These are phyloP conservation scores for Penicillium verrucosum DNA, from an alignment of 2,329 filamentous ascomycete genomes.

Conservation along the genomic window DNA sequence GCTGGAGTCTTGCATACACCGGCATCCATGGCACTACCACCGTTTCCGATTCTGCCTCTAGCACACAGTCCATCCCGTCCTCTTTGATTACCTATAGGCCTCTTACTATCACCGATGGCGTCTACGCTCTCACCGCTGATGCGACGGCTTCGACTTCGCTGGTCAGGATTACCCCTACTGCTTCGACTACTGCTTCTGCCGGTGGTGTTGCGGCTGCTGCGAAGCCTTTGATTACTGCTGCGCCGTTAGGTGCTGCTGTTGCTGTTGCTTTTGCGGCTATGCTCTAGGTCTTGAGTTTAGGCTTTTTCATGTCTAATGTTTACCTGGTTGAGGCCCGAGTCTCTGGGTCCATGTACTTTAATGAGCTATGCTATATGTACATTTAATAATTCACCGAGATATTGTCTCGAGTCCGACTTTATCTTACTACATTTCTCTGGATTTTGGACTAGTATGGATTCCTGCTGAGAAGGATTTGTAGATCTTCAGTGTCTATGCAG, in stretches of 20 bases:
- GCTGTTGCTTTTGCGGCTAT: conserved; percentile 8
- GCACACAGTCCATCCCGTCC: neutral
- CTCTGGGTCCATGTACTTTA: neutral
- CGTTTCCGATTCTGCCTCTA: neutral
- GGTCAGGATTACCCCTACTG: neutral
- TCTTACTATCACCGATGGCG: conserved; percentile 6
- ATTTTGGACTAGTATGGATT: neutral
- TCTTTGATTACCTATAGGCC: neutral
- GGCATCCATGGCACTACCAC: neutral
- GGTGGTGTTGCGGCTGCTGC: neutral
- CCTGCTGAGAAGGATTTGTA: neutral
- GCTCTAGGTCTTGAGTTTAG: neutral
- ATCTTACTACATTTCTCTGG: neutral
- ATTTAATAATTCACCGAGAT: neutral
- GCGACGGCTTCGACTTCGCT: conserved; percentile 4
- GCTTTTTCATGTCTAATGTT: neutral
- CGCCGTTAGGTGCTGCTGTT: conserved; percentile 4
- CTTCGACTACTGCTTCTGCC: neutral
- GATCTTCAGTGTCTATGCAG: neutral
- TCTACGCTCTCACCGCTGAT: neutral
- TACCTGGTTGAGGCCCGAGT: neutral
- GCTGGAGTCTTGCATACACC: neutral
- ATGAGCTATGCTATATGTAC: neutral
- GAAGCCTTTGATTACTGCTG: conserved; percentile 5
- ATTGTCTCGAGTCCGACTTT: no score